These are phyloP conservation scores for Alternaria ethzedia DNA, from an alignment of 2,329 filamentous ascomycete species.

Conservation along the genomic window DNA sequence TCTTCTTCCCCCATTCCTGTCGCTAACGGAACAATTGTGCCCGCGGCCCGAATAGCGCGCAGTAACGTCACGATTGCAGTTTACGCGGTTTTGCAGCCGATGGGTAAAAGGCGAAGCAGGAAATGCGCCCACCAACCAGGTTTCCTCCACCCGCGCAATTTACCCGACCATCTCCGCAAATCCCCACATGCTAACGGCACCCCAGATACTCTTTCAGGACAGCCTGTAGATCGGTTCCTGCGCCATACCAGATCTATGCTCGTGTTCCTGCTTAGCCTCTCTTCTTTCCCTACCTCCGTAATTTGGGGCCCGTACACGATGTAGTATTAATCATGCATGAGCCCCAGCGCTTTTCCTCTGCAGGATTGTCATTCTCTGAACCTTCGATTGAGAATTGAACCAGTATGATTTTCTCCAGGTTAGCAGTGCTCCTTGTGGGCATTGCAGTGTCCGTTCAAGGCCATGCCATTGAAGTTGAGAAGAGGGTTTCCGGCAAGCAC, in stretches of 20 bases:
- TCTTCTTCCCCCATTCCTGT: not conserved
- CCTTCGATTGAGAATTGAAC: not conserved
- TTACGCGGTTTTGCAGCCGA: slow-evolving; percentile 20
- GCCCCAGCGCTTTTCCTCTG: not conserved
- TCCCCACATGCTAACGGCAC: slow-evolving; percentile 27
- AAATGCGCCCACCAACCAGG: slow-evolving; percentile 34
- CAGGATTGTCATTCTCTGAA: not conserved
- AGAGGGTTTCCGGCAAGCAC: slow-evolving; percentile 5
- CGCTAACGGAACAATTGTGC: slow-evolving; percentile 8
- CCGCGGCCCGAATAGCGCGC: slow-evolving; percentile 1
- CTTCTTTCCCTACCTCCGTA: slow-evolving; percentile 24
- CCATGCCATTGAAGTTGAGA: slow-evolving; percentile 5
- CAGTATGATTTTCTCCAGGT: slow-evolving; percentile 23
- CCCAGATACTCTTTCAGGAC: slow-evolving; percentile 26
- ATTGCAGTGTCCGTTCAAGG: slow-evolving; percentile 17
- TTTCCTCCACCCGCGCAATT: slow-evolving; percentile 31
- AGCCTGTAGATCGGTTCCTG: slow-evolving; percentile 13
- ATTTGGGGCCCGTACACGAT: slow-evolving; percentile 13
- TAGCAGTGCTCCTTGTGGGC: slow-evolving; percentile 20
- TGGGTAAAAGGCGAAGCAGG: slow-evolving; percentile 20
- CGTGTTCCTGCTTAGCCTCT: slow-evolving; percentile 26
- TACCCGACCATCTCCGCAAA: slow-evolving; percentile 39
- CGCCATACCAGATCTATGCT: slow-evolving; percentile 15
- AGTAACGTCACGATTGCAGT: slow-evolving; percentile 4
- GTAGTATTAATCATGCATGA: slow-evolving; percentile 21